Evolutionary conservation across 2,329 filamentous ascomycete genomes (phyloP).

Genomic region (Peltaster fructicola): DNA sequence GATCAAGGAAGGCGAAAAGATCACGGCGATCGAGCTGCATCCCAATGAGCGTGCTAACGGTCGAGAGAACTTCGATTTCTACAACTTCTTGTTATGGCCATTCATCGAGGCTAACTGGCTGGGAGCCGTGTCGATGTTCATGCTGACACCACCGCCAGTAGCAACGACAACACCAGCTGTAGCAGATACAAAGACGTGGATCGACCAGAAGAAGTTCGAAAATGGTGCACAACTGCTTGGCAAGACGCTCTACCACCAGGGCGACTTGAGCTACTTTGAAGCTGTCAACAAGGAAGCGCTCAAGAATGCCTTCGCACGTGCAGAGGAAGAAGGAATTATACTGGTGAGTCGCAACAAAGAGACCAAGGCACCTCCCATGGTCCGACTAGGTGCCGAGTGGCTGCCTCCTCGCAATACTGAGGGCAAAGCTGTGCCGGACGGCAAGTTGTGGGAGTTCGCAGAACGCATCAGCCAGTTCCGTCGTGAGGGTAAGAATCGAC

Average conservation of each 20-base stretch:
- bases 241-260: slow-evolving; percentile 94
- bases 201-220: slow-evolving; percentile 35
- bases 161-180: slow-evolving; percentile 2
- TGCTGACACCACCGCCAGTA: slow-evolving; percentile 52
- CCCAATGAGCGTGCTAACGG: slow-evolving; percentile 59
- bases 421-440: slow-evolving; percentile 50
- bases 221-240: slow-evolving; percentile 62
- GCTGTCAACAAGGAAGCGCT: slow-evolving; percentile 96
- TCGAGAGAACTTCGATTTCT: slow-evolving; percentile 93
- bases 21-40: slow-evolving; percentile 56
- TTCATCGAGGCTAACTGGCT: slow-evolving; percentile 94
- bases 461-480: slow-evolving; percentile 69
- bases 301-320: slow-evolving; percentile 77
- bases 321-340: slow-evolving; percentile 81
- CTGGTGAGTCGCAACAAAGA: slow-evolving; percentile 52
- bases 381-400: slow-evolving; percentile 41
- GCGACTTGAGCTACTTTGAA: slow-evolving; percentile 92
- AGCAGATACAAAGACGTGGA: slow-evolving; percentile 49
- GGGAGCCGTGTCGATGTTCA: slow-evolving; percentile 72
- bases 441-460: slow-evolving; percentile 78
- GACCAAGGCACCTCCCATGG: slow-evolving; percentile 39
- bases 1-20: slow-evolving; percentile 36
- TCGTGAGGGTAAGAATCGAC: slow-evolving; percentile 83
- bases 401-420: slow-evolving; percentile 45
- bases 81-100: slow-evolving; percentile 96